These are phyloP conservation scores for Conoideocrella luteorostrata DNA, from an alignment of 2,329 filamentous ascomycete species.

Conservation along the genomic window DNA sequence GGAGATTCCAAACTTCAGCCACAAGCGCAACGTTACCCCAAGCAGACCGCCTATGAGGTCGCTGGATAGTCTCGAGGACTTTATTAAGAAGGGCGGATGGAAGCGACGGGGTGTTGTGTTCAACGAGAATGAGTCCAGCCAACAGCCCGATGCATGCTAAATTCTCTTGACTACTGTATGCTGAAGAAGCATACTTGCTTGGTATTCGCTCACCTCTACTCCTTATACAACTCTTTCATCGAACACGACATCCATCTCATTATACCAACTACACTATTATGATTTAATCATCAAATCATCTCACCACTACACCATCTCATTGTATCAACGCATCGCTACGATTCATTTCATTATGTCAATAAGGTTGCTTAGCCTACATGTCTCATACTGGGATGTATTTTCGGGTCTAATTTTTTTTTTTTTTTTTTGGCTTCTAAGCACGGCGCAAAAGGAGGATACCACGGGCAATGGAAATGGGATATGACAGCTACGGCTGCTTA, in stretches of 20 bases:
- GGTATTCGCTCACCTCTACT: not conserved
- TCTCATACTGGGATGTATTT: not conserved
- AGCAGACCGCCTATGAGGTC: constrained; percentile 32
- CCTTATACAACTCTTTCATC: not conserved
- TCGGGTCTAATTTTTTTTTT: too few species aligned
- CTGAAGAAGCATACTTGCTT: too few species aligned
- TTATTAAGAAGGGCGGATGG: constrained; percentile 37
- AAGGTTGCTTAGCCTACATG: not conserved
- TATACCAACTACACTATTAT: too few species aligned
- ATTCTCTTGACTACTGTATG: not conserved
- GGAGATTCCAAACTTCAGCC: constrained; percentile 28
- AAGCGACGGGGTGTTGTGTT: constrained; percentile 38
- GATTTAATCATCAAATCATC: too few species aligned
- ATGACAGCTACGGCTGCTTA: constrained; percentile 1
- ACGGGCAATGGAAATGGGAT: not conserved
- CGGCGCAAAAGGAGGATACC: constrained; percentile 3
- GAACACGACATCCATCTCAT: too few species aligned
- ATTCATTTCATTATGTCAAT: not conserved
- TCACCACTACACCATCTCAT: not conserved
- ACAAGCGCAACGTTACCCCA: constrained; percentile 22
- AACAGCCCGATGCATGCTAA: not conserved
- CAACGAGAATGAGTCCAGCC: constrained; percentile 22
- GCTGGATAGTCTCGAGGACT: constrained; percentile 33
- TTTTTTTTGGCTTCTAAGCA: not conserved
- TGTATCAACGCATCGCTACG: too few species aligned